Evolutionary conservation across 2,329 filamentous ascomycete species (phyloP).

Genomic region (Lachnum nothofagi): DNA sequence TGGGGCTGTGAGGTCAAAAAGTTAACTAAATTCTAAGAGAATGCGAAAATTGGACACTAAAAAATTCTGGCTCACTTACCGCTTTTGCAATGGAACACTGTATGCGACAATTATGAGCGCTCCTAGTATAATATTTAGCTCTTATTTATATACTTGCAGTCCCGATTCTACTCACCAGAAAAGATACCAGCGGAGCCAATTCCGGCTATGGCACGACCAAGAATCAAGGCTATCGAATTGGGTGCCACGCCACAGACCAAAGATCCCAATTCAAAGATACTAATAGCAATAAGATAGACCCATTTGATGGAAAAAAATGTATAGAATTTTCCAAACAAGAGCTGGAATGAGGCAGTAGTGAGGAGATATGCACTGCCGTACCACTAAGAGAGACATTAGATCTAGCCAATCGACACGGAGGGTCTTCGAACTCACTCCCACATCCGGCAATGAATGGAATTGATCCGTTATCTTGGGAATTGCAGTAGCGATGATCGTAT

Average conservation of each 20-base stretch:
- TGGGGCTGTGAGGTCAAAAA: background rate
- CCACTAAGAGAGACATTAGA: conserved; percentile 13
- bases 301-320: conserved; percentile 31
- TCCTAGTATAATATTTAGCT: conserved; percentile 4
- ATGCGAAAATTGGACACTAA: conserved; percentile 16
- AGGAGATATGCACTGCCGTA: conserved; percentile 36
- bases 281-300: conserved; percentile 29
- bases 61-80: conserved; percentile 3
- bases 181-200: conserved; percentile 32
- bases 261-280: conserved; percentile 33
- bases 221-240: conserved; percentile 31
- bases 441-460: conserved; percentile 33
- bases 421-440: conserved; percentile 24
- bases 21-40: background rate
- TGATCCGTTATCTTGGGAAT: conserved; percentile 37
- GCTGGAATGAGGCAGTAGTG: conserved; percentile 32
- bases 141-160: background rate
- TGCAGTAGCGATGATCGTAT: conserved; percentile 33
- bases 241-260: conserved; percentile 32
- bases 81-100: conserved; percentile 25
- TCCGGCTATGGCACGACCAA: conserved; percentile 34
- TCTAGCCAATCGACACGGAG: no score
- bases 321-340: conserved; percentile 31
- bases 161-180: conserved; percentile 15
- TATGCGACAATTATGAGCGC: conserved; percentile 32